Evolutionary conservation across 2,329 filamentous ascomycete genomes (phyloP), one percentile per base, ranked within the genome.

Genomic region (Exophiala spinifera): DNA sequence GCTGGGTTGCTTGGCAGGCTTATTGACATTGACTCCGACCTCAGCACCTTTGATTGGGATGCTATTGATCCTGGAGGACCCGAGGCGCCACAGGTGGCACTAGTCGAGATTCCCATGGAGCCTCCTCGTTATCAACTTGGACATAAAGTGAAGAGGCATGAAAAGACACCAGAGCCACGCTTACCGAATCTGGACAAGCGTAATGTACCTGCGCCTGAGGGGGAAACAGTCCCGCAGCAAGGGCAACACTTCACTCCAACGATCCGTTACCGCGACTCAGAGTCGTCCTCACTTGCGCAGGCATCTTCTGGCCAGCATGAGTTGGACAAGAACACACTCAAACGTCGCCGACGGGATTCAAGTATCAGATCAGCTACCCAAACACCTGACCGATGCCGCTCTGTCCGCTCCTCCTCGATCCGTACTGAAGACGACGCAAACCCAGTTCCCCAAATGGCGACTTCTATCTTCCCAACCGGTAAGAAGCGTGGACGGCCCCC

Each of bases 21-120:
- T 40, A 28, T 63, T 14, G 66, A 67, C 8, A 70, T 83, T 4
- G 55, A 65, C 36, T 73, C 77, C 4, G 81, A 86, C 64, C 68
- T 86, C 11, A 75, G 72, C 28, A 85, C 81, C 0, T 76, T 86
- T 46, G 73, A 77, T 51, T 86, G 83, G 83, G 80, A 84, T 63
- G 58, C 83, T 2, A 76, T 86, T 19, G 83, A 86, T 64, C 80
- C 80, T 19, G 79, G 76, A 34, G 72, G 72, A 6, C 77, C 77
- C 33, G 69, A 71, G 20, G 49, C 63, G 20, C 64, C 65, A 23
- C 59, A 64, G 45, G 64, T 68, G 8, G 59, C 60, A 25, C 55
- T 59, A 33, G 64, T 63, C 37, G 61, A 67, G 45, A 55, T 66
- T 17, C 57, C 64, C 20, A 59, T 52, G 4, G 59, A 55, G 10